Base-by-base conservation (phyloP, 2,329 filamentous ascomycete genomes). In the Acephala macrosclerotiorum region DNA sequence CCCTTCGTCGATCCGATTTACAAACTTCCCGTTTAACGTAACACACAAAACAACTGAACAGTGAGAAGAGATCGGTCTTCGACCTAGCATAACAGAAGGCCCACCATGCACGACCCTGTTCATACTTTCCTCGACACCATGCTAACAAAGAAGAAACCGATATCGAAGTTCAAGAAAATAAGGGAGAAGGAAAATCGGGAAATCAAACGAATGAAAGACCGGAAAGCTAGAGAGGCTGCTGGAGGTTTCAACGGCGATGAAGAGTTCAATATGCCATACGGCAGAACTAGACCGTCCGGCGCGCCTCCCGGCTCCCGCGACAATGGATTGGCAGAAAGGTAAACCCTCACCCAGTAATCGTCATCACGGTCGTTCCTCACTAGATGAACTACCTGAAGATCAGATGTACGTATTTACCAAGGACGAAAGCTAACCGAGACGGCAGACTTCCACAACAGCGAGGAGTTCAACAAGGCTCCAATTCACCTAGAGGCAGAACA, bases 101-200 rank as follows among this genome's bases (percentile, higher is more conserved):
- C n/a, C 26, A 26, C 22, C 22, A 53, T 53, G 49, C 57, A 33
- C 7, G 38, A 59, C 26, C 40, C 57, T 25, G 47, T 59, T 22
- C 57, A 59, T 38, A 11, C 18, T n/a, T 25, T 22, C 7, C 36
- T 59, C 20, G 38, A 59, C 38, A 22, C 35, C 8, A 18, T 42
- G 26, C 2, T 16, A 42, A 16, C 49, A 33, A 20, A 53, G 14
- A 62, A 62, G 40, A 33, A 42, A 14, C 49, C 49, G 16, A 45
- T 40, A 12, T 16, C 25, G 25, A 51, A n/a, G 35, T 22, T 56
- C 25, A 11, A n/a, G 25, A 22, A 22, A 45, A 12, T 57, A 22
- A 57, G n/a, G 20, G 18, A 26, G 16, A 56, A 16, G 33, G 47
- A 45, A 22, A 45, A 51, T 35, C 29, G 25, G 22, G 45, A 53